Evolutionary conservation across 179 eudicot species (phyloP), one percentile per base, ranked within the genome.

Genomic region (Gypsophila paniculata): DNA sequence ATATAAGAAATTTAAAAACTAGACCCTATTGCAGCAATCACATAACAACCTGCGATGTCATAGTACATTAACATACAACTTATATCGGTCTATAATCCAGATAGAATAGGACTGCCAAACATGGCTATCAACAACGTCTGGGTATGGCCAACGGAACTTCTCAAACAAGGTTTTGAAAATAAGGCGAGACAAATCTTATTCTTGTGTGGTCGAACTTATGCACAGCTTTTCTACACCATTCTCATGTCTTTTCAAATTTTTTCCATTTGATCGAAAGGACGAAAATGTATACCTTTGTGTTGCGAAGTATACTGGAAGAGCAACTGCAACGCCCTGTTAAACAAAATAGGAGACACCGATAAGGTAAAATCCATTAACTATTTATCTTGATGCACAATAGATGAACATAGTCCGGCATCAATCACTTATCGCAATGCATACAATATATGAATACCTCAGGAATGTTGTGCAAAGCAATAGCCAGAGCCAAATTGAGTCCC

Each of bases 401-500:
- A 60, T 25, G 9, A 60, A 25, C 5, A 60, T 5, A 17, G 2
- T 5, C 38, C 0, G 7, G 18, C 8, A 60, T 3, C 13, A 46
- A 46, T 11, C 14, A 46, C 9, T 46, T 46, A 46, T 46, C 39
- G 26, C 23, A 25, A 26, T 60, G 10, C 64, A 57, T 55, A 57
- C 32, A 21, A 22, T 57, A 57, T 57, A 11, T 21, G 44, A 7
- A 44, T 83, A 93, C 97, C 98, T 91, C 96, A 10, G 96, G 98
- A 74, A 93, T 93, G 76, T 93, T 93, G 87, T 93, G 98, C 84
- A 93, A 78, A 77, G 97, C 96, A 80, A 93, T 93, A 76, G 98
- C 97, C 72, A 89, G 69, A 7, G 98, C 98, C 88, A 91, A 79
- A 82, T 91, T 93, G 72, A 91, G 70, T 73, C 97, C 98, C 75